Percentiles rank a stretch among this genome's conserved stretches.
Evolutionary conservation across 768 basidiomycete species (phyloP).

Genomic region (Termitomyces sp.): DNA sequence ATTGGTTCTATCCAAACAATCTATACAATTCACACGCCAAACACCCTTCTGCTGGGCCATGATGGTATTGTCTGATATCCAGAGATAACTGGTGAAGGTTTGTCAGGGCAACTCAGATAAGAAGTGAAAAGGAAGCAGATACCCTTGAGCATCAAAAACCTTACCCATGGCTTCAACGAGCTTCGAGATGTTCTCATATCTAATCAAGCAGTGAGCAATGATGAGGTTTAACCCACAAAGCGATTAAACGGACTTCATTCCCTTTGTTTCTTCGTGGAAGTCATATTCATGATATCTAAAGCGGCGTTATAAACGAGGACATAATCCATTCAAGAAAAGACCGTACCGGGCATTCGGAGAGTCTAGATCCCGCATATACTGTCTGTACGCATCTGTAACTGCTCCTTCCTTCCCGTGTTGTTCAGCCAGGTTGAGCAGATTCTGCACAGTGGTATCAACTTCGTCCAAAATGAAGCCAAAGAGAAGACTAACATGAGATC

Average conservation of each 20-base stretch:
- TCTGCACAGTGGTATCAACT: conserved; percentile 34
- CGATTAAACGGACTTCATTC: conserved; percentile 71
- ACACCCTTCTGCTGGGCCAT: conserved; percentile 82
- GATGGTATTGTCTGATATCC: conserved; percentile 65
- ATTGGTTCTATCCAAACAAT: conserved; percentile 92
- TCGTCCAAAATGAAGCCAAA: background rate
- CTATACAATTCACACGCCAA: conserved; percentile 92
- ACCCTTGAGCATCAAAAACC: conserved; percentile 80
- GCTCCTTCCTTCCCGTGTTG: conserved; percentile 81
- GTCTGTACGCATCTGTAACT: conserved; percentile 73
- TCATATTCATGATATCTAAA: conserved; percentile 79
- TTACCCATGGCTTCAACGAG: conserved; percentile 67
- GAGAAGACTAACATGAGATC: conserved; percentile 58
- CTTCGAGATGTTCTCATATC: conserved; percentile 87
- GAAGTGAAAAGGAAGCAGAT: conserved; percentile 11
- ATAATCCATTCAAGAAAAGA: background rate
- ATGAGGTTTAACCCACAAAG: background rate
- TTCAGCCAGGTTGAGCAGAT: conserved; percentile 86
- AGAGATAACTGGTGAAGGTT: conserved; percentile 55
- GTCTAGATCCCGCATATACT: conserved; percentile 54
- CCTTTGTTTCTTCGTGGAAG: conserved; percentile 89
- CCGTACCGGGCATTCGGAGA: conserved; percentile 53
- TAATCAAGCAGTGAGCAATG: conserved; percentile 18
- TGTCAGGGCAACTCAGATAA: conserved; percentile 1
- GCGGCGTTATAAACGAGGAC: background rate